Evolutionary conservation across 2,329 filamentous ascomycete genomes (phyloP).

Genomic region (Penicillium crustosum): DNA sequence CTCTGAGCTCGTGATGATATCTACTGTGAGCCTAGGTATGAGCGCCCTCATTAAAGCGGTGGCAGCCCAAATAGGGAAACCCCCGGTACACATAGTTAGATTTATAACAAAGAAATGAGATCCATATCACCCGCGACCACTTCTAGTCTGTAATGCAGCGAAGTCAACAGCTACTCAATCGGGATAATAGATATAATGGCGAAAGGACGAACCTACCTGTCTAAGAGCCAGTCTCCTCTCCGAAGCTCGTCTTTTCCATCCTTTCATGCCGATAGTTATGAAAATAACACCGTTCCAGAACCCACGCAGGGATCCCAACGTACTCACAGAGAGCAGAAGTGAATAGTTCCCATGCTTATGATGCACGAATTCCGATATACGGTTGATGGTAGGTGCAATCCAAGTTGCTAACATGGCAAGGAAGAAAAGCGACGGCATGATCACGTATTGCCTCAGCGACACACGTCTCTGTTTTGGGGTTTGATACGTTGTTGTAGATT

Average conservation of each 20-base stretch:
- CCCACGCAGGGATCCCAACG: slow-evolving; percentile 38
- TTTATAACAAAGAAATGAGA: background rate
- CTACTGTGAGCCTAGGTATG: too few species aligned
- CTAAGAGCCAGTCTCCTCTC: background rate
- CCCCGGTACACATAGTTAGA: background rate
- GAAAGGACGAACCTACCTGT: background rate
- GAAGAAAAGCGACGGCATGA: slow-evolving; percentile 43
- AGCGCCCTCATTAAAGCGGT: too few species aligned
- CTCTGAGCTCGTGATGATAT: too few species aligned
- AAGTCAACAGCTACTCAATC: background rate
- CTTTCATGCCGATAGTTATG: slow-evolving; percentile 40
- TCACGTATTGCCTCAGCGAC: slow-evolving; percentile 41
- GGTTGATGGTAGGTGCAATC: slow-evolving; percentile 41
- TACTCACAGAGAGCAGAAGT: slow-evolving; percentile 35
- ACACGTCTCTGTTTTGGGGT: slow-evolving; percentile 28
- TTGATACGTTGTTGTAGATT: slow-evolving; percentile 1
- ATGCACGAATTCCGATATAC: slow-evolving; percentile 34
- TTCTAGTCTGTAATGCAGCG: background rate
- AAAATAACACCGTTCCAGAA: slow-evolving; percentile 45
- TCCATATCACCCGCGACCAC: background rate
- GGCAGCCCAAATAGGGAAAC: too few species aligned
- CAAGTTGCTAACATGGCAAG: slow-evolving; percentile 38
- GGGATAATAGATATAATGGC: background rate
- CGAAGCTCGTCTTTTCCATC: slow-evolving; percentile 17
- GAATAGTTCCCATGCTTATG: slow-evolving; percentile 30